Percentiles rank a stretch among this genome's conserved stretches.
phyloP scores from a whole-genome alignment of 2,329 filamentous ascomycete species.

The Monosporascus cannonballus region DNA sequence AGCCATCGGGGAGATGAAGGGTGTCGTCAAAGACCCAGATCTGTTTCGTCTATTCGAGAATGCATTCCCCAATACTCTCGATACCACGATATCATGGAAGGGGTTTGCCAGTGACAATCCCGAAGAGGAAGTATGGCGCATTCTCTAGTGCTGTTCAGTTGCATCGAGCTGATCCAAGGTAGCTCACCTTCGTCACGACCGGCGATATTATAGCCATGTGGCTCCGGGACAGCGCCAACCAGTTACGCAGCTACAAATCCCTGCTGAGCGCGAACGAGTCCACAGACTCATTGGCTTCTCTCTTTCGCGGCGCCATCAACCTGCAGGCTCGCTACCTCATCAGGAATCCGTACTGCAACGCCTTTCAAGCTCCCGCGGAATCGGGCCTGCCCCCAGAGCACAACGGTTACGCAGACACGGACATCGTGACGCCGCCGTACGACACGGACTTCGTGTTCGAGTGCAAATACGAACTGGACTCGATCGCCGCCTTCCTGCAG shows the following conservation, averaged over 20 bases:
- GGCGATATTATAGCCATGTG: constrained; percentile 92
- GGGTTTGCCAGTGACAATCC: constrained; percentile 51
- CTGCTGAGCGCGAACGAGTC: constrained; percentile 49
- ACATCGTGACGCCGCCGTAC: constrained; percentile 56
- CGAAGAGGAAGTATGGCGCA: constrained; percentile 52
- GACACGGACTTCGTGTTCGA: constrained; percentile 66
- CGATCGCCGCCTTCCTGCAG: constrained; percentile 68
- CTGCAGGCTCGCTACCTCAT: constrained; percentile 67
- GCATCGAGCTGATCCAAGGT: constrained; percentile 40
- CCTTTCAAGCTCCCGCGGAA: constrained; percentile 82
- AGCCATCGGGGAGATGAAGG: constrained; percentile 64
- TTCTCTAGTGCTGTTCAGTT: constrained; percentile 44
- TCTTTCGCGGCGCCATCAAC: constrained; percentile 72
- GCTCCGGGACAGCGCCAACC: constrained; percentile 82
- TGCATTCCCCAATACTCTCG: constrained; percentile 67
- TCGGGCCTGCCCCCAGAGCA: constrained; percentile 55
- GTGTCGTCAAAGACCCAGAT: constrained; percentile 69
- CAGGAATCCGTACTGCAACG: constrained; percentile 79
- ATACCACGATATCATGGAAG: constrained; percentile 66
- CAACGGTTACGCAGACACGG: constrained; percentile 55
- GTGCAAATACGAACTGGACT: constrained; percentile 83
- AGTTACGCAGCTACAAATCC: constrained; percentile 67
- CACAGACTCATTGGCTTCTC: constrained; percentile 55
- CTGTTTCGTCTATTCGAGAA: constrained; percentile 67
- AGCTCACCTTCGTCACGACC: constrained; percentile 75